phyloP scores from a whole-genome alignment of 1,284 basidiomycete species.

The Rhodotorula sp. region DNA sequence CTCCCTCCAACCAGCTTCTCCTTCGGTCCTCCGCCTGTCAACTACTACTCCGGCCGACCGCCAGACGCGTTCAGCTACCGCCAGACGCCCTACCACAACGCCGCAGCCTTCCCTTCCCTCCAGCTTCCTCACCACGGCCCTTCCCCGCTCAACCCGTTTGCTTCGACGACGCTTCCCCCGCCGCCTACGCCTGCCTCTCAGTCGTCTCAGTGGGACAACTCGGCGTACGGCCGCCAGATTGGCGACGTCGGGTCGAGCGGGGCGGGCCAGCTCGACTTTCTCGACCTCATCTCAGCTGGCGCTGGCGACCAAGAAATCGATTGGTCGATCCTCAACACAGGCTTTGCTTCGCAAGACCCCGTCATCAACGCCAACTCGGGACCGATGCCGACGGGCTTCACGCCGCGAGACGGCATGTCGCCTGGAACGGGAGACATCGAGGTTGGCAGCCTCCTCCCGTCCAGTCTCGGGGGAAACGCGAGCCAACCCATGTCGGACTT shows the following conservation, averaged over 20 bases:
- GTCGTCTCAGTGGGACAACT: constrained; percentile 29
- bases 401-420: constrained; percentile 23
- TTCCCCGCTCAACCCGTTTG: constrained; percentile 27
- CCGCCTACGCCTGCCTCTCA: neutral
- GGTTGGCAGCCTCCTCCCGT: neutral
- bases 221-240: constrained; percentile 22
- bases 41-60: constrained; percentile 28
- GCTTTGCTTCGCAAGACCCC: constrained; percentile 11
- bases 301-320: constrained; percentile 31
- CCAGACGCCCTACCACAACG: constrained; percentile 1
- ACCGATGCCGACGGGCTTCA: constrained; percentile 16
- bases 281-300: constrained; percentile 27
- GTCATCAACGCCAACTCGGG: neutral
- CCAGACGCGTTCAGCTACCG: constrained; percentile 20
- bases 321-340: constrained; percentile 33
- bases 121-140: constrained; percentile 19
- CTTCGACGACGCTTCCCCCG: neutral
- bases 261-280: constrained; percentile 20
- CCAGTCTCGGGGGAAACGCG: constrained; percentile 3
- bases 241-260: constrained; percentile 14
- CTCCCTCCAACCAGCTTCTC: constrained; percentile 23
- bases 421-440: constrained; percentile 2
- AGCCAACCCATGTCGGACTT: constrained; percentile 28
- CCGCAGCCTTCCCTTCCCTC: constrained; percentile 20
- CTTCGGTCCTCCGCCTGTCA: constrained; percentile 1